Percentiles rank a stretch among this genome's conserved stretches.
phyloP scores from a whole-genome alignment of 768 basidiomycete genomes.

The Omphalotus guepiniiformis region DNA sequence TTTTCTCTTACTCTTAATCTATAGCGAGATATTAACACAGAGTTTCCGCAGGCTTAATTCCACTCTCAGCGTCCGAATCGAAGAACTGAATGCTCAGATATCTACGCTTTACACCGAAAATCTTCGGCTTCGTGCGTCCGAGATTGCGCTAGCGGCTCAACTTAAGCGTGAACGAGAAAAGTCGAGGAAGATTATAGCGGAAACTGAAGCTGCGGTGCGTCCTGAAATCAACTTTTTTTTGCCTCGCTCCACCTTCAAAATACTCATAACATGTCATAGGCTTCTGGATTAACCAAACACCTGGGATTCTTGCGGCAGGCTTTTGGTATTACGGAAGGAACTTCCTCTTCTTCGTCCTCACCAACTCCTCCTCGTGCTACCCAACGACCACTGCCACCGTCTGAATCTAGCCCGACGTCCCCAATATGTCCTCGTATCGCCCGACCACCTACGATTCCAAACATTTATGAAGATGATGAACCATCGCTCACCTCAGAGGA shows the following conservation, averaged over 20 bases:
- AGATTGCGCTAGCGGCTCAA: conserved; percentile 70
- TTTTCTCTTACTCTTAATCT: not conserved
- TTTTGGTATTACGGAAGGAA: conserved; percentile 38
- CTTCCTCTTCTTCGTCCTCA: conserved; percentile 30
- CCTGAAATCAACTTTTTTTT: conserved; percentile 10
- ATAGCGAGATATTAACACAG: too few species aligned
- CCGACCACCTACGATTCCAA: conserved; percentile 62
- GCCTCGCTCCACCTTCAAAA: conserved; percentile 11
- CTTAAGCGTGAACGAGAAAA: conserved; percentile 80
- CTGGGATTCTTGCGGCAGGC: conserved; percentile 62
- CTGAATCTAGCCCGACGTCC: conserved; percentile 29
- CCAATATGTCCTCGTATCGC: conserved; percentile 54
- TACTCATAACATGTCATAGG: conserved; percentile 28
- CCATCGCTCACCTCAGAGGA: conserved; percentile 39
- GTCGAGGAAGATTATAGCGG: conserved; percentile 63
- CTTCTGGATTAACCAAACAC: conserved; percentile 59
- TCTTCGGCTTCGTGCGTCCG: conserved; percentile 73
- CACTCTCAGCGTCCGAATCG: conserved; percentile 76
- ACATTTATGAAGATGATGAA: conserved; percentile 68
- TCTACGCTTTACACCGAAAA: conserved; percentile 82
- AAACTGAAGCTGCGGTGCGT: conserved; percentile 71
- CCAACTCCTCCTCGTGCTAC: conserved; percentile 45
- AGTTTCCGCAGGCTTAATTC: conserved; percentile 64
- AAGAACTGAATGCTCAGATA: conserved; percentile 81
- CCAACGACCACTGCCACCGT: conserved; percentile 41